A percentile compares a stretch with the other conserved stretches of the same genome.
phyloP scores from a whole-genome alignment of 441 rosid species.

The Syzygium syzygioides region DNA sequence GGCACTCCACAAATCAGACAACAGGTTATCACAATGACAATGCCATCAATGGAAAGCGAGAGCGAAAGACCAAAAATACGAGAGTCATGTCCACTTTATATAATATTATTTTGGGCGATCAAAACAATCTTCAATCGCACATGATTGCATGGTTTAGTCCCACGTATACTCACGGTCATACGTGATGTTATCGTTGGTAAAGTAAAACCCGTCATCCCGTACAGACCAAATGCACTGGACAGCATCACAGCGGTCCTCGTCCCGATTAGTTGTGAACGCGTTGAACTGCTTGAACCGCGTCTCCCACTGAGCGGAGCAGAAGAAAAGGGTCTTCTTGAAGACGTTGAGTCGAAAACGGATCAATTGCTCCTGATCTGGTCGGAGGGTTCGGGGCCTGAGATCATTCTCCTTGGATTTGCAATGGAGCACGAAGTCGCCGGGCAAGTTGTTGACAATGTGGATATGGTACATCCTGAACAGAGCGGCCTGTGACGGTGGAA shows the following conservation, averaged over 20 bases:
- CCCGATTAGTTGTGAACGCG: not conserved
- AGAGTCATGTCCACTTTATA: not conserved
- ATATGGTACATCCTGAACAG: not conserved
- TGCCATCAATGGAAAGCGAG: not conserved
- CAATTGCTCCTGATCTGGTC: not conserved
- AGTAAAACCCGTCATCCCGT: not conserved
- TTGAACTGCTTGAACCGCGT: not conserved
- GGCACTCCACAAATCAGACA: not conserved
- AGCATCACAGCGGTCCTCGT: not conserved
- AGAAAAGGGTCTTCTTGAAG: not conserved
- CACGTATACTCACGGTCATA: not conserved
- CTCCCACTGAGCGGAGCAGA: not conserved
- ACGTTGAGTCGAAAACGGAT: not conserved
- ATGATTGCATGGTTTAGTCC: not conserved
- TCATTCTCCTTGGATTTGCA: not conserved
- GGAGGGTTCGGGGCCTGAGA: not conserved
- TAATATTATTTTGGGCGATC: not conserved
- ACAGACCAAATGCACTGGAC: not conserved
- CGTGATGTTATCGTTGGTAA: not conserved
- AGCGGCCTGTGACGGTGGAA: not conserved
- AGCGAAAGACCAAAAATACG: not conserved
- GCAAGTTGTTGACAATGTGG: not conserved
- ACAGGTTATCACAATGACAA: not conserved
- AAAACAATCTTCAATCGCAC: not conserved
- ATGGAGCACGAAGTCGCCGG: not conserved